These are phyloP conservation scores for Fusarium tanahbumbuense DNA, from an alignment of 2,329 filamentous ascomycete species.

Conservation along the genomic window DNA sequence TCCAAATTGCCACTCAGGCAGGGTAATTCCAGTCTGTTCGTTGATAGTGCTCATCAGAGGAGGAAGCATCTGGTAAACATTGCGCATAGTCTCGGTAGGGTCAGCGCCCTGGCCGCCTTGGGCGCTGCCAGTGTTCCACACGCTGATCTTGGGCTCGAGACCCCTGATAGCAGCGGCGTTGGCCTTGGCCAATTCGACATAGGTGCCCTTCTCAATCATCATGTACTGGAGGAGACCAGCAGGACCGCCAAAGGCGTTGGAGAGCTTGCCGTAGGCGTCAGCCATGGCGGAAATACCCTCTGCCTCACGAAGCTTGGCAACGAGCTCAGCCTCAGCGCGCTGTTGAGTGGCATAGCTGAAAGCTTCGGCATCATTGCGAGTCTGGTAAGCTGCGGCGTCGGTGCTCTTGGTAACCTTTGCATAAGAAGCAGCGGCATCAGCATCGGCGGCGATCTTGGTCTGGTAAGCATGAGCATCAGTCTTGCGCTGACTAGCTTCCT, in stretches of 20 bases:
- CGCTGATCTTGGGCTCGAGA: conserved; percentile 87
- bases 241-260: conserved; percentile 80
- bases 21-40: conserved; percentile 85
- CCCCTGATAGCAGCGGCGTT: conserved; percentile 82
- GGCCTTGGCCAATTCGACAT: conserved; percentile 79
- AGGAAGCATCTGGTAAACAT: conserved; percentile 86
- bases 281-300: conserved; percentile 83
- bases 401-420: conserved; percentile 64
- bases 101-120: conserved; percentile 57
- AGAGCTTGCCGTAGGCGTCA: conserved; percentile 79
- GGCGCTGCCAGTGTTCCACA: conserved; percentile 81
- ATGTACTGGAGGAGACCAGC: conserved; percentile 83
- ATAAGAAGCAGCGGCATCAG: conserved; percentile 58
- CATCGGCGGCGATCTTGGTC: conserved; percentile 59
- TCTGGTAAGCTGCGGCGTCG: conserved; percentile 65
- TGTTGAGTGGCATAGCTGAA: conserved; percentile 54
- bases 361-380: conserved; percentile 59
- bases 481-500: conserved; percentile 64
- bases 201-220: conserved; percentile 87
- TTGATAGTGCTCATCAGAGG: conserved; percentile 87
- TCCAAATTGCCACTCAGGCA: conserved; percentile 81
- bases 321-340: conserved; percentile 69
- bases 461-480: conserved; percentile 66
- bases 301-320: conserved; percentile 76
- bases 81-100: conserved; percentile 73